phyloP scores from a whole-genome alignment of 805 yeast species.

The Pichia ethanolica region DNA sequence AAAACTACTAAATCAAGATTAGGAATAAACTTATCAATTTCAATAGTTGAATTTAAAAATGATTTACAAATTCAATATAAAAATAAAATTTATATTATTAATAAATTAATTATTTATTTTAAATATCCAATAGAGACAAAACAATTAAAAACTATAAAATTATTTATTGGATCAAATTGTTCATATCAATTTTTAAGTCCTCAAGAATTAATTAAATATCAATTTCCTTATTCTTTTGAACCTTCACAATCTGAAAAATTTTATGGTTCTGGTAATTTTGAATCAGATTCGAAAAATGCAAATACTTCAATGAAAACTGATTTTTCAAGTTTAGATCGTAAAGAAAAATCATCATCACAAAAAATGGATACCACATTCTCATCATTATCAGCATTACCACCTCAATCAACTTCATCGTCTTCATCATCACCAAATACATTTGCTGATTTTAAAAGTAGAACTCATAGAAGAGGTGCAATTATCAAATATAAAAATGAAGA shows the following conservation, averaged over 20 bases:
- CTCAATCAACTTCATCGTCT: too few relatives aligned
- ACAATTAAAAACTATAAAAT: background rate
- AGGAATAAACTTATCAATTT: background rate
- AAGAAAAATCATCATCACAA: background rate
- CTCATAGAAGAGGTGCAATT: slow-evolving; percentile 4
- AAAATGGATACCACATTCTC: too few relatives aligned
- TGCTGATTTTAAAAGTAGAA: background rate
- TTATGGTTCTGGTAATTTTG: background rate
- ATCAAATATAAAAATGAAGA: slow-evolving; percentile 8
- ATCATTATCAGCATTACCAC: too few relatives aligned
- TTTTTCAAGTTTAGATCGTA: slow-evolving; percentile 4
- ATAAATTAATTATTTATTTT: background rate
- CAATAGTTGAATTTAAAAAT: background rate
- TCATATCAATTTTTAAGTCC: background rate
- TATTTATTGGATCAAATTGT: background rate
- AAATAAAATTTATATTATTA: background rate
- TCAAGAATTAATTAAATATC: background rate
- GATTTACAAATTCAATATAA: background rate
- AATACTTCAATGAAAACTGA: background rate
- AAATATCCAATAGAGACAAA: background rate
- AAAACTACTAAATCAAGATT: background rate
- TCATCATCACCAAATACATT: too few relatives aligned
- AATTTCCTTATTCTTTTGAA: background rate
- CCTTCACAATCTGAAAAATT: background rate
- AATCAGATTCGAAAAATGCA: background rate